Percentiles rank a stretch among this genome's conserved stretches.
phyloP scores from a whole-genome alignment of 1,284 basidiomycete species.

The Schizophyllum commune region DNA sequence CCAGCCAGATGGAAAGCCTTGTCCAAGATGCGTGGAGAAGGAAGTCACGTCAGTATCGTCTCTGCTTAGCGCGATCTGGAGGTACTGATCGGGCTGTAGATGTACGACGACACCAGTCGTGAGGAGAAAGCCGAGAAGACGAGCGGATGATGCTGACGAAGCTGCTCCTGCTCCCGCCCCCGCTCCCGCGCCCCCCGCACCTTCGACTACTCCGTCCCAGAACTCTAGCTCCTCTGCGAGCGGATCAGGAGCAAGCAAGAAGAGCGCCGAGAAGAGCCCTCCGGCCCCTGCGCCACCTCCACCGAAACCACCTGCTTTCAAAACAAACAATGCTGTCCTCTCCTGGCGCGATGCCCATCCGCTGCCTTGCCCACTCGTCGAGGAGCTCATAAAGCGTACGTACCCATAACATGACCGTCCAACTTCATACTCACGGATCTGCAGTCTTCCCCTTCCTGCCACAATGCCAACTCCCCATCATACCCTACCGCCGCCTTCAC shows the following conservation, averaged over 20 bases:
- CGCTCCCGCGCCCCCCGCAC: no score
- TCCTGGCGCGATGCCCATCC: not conserved
- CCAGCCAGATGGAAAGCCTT: slow-evolving; percentile 1
- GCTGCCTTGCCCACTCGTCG: not conserved
- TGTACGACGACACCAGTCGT: slow-evolving; percentile 1
- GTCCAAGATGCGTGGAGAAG: slow-evolving; percentile 2
- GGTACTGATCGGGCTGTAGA: not conserved
- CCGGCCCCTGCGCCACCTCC: no score
- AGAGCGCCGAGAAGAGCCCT: not conserved
- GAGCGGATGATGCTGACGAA: not conserved
- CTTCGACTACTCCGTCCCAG: not conserved
- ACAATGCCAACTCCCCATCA: not conserved
- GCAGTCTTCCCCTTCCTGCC: not conserved
- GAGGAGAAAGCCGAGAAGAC: not conserved
- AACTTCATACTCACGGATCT: not conserved
- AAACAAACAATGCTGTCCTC: no score
- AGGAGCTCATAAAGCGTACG: slow-evolving; percentile 1
- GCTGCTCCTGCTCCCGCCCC: not conserved
- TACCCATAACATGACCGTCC: not conserved
- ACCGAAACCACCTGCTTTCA: no score
- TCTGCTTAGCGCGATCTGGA: not conserved
- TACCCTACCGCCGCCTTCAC: not conserved
- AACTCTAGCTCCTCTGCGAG: not conserved
- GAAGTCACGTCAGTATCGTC: not conserved
- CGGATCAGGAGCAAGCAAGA: not conserved